Conservation (phyloP, 2,329 filamentous ascomycete genomes). For the Penicillium sp. region DNA sequence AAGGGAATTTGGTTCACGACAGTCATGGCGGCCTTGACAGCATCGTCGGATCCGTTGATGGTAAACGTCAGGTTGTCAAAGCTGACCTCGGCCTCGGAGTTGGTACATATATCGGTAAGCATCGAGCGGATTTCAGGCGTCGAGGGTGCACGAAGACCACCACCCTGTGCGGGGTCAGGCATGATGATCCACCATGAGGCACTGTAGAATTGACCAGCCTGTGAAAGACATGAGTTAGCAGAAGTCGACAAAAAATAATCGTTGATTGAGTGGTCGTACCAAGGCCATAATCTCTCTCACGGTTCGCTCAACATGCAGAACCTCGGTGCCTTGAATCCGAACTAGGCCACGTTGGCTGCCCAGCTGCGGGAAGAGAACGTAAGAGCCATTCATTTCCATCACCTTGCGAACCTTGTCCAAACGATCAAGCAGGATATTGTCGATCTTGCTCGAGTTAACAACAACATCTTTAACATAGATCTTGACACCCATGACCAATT, state of each 20-base stretch:
- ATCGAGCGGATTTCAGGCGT: conserved; percentile 80
- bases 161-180: conserved; percentile 65
- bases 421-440: conserved; percentile 87
- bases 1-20: conserved; percentile 93
- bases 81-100: conserved; percentile 90
- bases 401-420: conserved; percentile 98
- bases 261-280: conserved; percentile 47
- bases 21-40: conserved; percentile 91
- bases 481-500: conserved; percentile 79
- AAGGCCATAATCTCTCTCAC: conserved; percentile 95
- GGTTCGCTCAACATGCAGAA: conserved; percentile 91
- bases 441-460: conserved; percentile 88
- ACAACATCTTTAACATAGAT: conserved; percentile 90
- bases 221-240: conserved; percentile 5
- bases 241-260: neutral
- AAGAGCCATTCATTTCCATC: conserved; percentile 93
- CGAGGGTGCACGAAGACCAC: conserved; percentile 63
- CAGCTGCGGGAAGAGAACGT: conserved; percentile 87
- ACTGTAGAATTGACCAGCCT: conserved; percentile 97
- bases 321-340: conserved; percentile 89
- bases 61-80: conserved; percentile 95
- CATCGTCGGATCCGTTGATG: conserved; percentile 93
- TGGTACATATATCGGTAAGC: conserved; percentile 93
- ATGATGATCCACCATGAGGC: conserved; percentile 94
- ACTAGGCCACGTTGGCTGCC: conserved; percentile 84